Conservation (phyloP, 306 rosid genomes). For the Cucumis melo region DNA sequence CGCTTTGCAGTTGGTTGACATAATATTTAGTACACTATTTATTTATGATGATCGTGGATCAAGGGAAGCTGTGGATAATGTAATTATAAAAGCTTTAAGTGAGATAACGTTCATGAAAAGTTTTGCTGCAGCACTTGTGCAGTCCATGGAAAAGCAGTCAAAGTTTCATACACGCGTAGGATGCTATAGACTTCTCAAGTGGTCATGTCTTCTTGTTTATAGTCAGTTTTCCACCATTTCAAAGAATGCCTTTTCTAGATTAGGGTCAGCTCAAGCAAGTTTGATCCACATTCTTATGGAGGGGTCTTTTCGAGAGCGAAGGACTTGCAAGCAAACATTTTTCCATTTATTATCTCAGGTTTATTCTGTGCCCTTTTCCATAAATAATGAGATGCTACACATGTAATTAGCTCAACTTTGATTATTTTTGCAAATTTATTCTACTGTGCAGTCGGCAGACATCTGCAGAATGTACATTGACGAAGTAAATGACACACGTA, state of each 20-base stretch:
- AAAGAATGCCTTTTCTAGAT: constrained; percentile 73
- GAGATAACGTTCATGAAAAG: constrained; percentile 67
- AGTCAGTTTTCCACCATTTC: constrained; percentile 59
- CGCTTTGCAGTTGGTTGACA: constrained; percentile 44
- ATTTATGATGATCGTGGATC: constrained; percentile 76
- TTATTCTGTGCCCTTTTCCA: constrained; percentile 5
- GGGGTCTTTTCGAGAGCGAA: constrained; percentile 46
- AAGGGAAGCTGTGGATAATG: constrained; percentile 68
- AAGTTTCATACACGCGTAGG: constrained; percentile 61
- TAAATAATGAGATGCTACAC: not conserved
- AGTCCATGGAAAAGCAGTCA: constrained; percentile 68
- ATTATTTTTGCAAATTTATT: not conserved
- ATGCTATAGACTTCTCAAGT: constrained; percentile 60
- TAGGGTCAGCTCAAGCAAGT: constrained; percentile 59
- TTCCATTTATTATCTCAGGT: constrained; percentile 71
- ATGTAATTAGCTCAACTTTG: not conserved
- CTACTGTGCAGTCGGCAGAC: constrained; percentile 44
- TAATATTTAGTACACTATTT: constrained; percentile 45
- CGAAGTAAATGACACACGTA: constrained; percentile 45
- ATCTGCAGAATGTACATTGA: constrained; percentile 50
- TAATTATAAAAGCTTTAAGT: constrained; percentile 44
- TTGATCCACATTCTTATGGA: constrained; percentile 37
- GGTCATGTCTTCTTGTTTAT: constrained; percentile 64
- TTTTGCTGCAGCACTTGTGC: constrained; percentile 81
- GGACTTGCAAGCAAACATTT: constrained; percentile 55